Evolutionary conservation across 805 yeast species (phyloP), one percentile per base, ranked within the genome.

Genomic region (Saccharomyces paradoxus): DNA sequence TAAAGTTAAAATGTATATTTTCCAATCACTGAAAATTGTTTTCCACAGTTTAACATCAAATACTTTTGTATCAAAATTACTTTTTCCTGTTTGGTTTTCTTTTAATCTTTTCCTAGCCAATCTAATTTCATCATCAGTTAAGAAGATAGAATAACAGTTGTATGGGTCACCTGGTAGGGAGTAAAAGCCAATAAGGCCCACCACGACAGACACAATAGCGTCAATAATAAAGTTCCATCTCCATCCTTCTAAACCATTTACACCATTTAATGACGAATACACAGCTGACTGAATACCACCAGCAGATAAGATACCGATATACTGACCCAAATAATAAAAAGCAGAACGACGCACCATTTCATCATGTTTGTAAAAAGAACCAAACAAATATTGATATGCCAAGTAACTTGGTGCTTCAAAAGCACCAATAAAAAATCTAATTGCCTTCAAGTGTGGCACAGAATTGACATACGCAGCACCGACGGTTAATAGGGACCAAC

Each of bases 211-310:
- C 50, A 86, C 76, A 50, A 80, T 62, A 12, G 84, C 84, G 64
- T 84, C 88, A 57, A 86, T 75, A 49, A 86, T 80, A 62, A 82
- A 85, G 64, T 82, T 80, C 89, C 89, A 86, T 72, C 83, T 75
- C 89, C 89, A 86, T 12, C 87, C 82, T 8, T 76, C 75, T 12
- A 80, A 69, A 0, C 88, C 88, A 49, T 66, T 63, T 10, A 64
- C 71, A 30, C 85, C 87, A 52, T 75, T 69, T 59, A 85, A 63
- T 44, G 68, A 60, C 24, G 74, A 61, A 54, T 71, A 77, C 29
- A 83, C 75, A 10, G 83, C 79, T 17, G 84, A 80, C 60, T 83
- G 84, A 46, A 85, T 71, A 56, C 82, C 78, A 48, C 87, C 86
- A 1, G 86, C 76, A 14, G 87, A 81, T 55, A 83, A 71, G 22